Conservation (phyloP, 192 early-diverging fungal genomes). For the Mortierella antarctica region DNA sequence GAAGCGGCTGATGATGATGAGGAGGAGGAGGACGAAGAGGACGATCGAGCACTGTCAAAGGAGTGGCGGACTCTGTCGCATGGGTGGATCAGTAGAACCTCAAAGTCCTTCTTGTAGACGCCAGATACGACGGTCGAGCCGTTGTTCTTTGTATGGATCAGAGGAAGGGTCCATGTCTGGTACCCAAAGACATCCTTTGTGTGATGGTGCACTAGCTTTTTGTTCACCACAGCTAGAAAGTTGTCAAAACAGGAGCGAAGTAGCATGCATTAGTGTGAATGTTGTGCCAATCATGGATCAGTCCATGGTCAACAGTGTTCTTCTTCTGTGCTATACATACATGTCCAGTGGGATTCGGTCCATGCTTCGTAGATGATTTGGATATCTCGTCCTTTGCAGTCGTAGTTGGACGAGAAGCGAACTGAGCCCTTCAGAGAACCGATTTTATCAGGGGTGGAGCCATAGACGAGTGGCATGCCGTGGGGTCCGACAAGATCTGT, state of each 20-base stretch:
- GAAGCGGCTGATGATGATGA: neutral
- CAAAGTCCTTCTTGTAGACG: constrained; percentile 29
- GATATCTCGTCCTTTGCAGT: constrained; percentile 49
- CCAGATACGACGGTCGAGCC: constrained; percentile 29
- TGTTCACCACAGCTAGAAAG: constrained; percentile 8
- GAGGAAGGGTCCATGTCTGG: constrained; percentile 32
- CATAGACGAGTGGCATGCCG: constrained; percentile 46
- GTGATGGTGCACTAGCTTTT: constrained; percentile 13
- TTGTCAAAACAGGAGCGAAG: neutral
- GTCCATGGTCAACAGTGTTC: neutral
- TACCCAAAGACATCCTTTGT: constrained; percentile 20
- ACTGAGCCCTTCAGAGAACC: constrained; percentile 36
- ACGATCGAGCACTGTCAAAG: constrained; percentile 5
- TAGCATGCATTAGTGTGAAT: neutral
- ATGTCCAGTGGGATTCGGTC: constrained; percentile 21
- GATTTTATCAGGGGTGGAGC: constrained; percentile 15
- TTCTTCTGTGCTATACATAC: constrained; percentile 7
- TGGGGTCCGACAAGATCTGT: constrained; percentile 27
- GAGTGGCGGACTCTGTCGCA: neutral
- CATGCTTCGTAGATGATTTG: constrained; percentile 51
- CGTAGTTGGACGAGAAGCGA: constrained; percentile 38
- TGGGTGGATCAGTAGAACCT: constrained; percentile 4
- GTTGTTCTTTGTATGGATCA: constrained; percentile 27
- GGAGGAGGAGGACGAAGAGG: constrained; percentile 5
- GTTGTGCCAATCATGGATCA: neutral